Base-by-base conservation (phyloP, 768 basidiomycete genomes). In the Xerocomus spinulosus region DNA sequence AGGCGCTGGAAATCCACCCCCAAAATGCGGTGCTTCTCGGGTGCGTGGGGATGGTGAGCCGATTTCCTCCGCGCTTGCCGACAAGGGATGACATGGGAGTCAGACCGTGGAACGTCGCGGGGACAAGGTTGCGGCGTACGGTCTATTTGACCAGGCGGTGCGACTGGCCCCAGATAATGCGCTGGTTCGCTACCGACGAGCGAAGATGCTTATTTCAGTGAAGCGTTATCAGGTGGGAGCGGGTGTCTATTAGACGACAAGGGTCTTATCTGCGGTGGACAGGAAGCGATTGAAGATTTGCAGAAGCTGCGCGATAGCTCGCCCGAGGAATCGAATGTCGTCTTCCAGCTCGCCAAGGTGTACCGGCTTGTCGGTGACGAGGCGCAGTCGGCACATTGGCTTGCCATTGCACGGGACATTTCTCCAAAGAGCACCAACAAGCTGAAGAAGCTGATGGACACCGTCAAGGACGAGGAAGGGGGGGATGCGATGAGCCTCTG, bases 281-380 rank as follows among this genome's bases (percentile, higher is more conserved):
- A 96, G 93, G 73, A 74, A 35, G 94, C 95, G 17, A 78, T 92
- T 36, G 66, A 77, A 51, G 90, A 93, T 66, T 77, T 98, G 63
- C 83, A 92, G 69, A 72, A 75, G 51, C 79, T 99, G 44, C 79
- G 84, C 56, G 82, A 81, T 64, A 73, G 81, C 53, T 89, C 93
- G 29, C 95, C 95, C 7, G 91, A 93, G 62, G 96, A 99, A 73
- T 87, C 93, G 45, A 97, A 97, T 70, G 89, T 98, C 48, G 82
- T 94, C 50, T 96, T 96, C 79, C 85, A 97, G 68, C 81, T 99
- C 15, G 96, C 93, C 23, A 88, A 87, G 71, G 85, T 87, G 50
- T 97, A 96, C 62, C 82, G 90, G 39, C 74, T 88, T 56, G 69
- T 87, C 46, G 91, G 91, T 29, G 76, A 92, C 68, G 80, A 81